These are phyloP conservation scores for Nemania diffusa DNA, from an alignment of 2,329 filamentous ascomycete genomes.

Conservation along the genomic window DNA sequence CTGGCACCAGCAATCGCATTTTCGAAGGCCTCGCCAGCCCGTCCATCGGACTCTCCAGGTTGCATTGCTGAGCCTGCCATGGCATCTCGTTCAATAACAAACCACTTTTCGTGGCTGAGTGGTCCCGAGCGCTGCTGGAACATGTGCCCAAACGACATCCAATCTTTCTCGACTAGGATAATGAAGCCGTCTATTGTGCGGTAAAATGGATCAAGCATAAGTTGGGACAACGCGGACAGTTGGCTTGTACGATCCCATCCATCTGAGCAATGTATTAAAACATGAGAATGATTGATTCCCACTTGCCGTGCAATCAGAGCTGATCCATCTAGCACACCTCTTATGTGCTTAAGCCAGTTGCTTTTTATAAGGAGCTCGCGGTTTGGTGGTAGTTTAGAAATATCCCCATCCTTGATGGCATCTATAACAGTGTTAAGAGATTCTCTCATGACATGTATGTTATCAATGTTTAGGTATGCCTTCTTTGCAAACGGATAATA, in stretches of 20 bases:
- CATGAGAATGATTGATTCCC: slow-evolving; percentile 91
- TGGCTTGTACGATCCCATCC: slow-evolving; percentile 98
- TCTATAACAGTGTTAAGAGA: slow-evolving; percentile 90
- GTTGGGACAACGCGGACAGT: slow-evolving; percentile 87
- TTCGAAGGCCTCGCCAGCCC: slow-evolving; percentile 79
- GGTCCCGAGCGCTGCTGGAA: slow-evolving; percentile 92
- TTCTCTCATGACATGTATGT: slow-evolving; percentile 97
- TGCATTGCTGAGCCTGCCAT: slow-evolving; percentile 72
- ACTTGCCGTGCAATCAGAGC: slow-evolving; percentile 87
- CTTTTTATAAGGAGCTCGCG: slow-evolving; percentile 83
- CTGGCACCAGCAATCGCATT: slow-evolving; percentile 86
- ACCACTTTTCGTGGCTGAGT: slow-evolving; percentile 93
- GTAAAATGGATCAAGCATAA: slow-evolving; percentile 96
- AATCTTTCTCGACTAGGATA: slow-evolving; percentile 94
- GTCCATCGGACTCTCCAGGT: slow-evolving; percentile 69
- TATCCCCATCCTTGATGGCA: slow-evolving; percentile 90
- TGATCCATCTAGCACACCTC: slow-evolving; percentile 83
- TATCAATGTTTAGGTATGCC: slow-evolving; percentile 94
- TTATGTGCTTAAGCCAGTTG: slow-evolving; percentile 91
- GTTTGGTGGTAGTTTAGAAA: slow-evolving; percentile 83
- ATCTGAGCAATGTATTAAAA: slow-evolving; percentile 96
- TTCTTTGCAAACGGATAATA: slow-evolving; percentile 94
- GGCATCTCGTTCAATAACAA: slow-evolving; percentile 83
- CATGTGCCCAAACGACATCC: slow-evolving; percentile 97
- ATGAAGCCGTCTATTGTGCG: slow-evolving; percentile 95